Conservation (phyloP, 805 yeast genomes). For the Wickerhamomyces sydowiorum region DNA sequence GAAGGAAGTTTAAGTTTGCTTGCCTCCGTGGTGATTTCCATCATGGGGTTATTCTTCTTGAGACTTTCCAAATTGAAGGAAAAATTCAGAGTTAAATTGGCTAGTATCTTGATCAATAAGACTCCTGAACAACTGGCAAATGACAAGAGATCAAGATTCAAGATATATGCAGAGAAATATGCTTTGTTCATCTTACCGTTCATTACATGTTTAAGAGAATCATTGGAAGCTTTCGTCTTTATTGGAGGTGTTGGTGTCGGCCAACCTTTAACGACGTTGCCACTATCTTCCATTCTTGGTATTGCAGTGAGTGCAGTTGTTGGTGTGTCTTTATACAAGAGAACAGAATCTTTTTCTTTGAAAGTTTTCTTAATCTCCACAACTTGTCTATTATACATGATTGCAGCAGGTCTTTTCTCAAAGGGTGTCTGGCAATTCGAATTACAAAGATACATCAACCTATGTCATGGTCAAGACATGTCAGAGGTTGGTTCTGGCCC, state of each 20-base stretch:
- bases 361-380: slow-evolving; percentile 69
- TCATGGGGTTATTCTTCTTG: slow-evolving; percentile 82
- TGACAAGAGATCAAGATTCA: slow-evolving; percentile 20
- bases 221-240: slow-evolving; percentile 87
- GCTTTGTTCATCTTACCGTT: slow-evolving; percentile 76
- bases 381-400: slow-evolving; percentile 75
- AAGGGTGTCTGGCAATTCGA: slow-evolving; percentile 91
- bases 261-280: slow-evolving; percentile 59
- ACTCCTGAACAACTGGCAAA: slow-evolving; percentile 22
- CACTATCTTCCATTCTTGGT: slow-evolving; percentile 59
- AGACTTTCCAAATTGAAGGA: slow-evolving; percentile 76
- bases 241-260: slow-evolving; percentile 83
- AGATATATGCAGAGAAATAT: slow-evolving; percentile 47
- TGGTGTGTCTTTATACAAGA: slow-evolving; percentile 64
- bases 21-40: slow-evolving; percentile 72
- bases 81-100: slow-evolving; percentile 68
- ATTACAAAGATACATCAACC: slow-evolving; percentile 64
- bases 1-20: slow-evolving; percentile 79
- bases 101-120: slow-evolving; percentile 29
- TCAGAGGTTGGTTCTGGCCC: slow-evolving; percentile 90
- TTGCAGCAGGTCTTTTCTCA: slow-evolving; percentile 82
- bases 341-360: slow-evolving; percentile 74
- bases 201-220: slow-evolving; percentile 83
- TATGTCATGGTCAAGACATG: slow-evolving; percentile 78
- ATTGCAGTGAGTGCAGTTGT: slow-evolving; percentile 51